Conservation (phyloP, 2,329 filamentous ascomycete species). For the Scytalidium sp. region DNA sequence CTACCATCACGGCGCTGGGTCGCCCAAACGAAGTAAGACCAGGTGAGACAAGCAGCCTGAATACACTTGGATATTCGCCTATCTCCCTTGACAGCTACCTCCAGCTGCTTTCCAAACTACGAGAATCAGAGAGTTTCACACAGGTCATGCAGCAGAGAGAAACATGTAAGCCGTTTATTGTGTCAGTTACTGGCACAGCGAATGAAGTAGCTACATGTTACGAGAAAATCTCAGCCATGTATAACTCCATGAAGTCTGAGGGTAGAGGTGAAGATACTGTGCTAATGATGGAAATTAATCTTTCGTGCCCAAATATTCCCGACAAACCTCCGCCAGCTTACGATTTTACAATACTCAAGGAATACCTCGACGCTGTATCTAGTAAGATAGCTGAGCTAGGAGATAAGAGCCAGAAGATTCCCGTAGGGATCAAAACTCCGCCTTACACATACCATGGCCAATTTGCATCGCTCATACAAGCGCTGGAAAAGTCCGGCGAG, state of each 20-base stretch:
- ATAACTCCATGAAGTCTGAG: slow-evolving; percentile 12
- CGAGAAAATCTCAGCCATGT: slow-evolving; percentile 3
- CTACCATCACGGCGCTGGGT: slow-evolving; percentile 10
- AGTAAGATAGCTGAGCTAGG: background rate
- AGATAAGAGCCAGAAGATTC: background rate
- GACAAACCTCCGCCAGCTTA: slow-evolving; percentile 70
- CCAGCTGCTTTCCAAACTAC: slow-evolving; percentile 47
- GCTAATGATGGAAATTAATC: slow-evolving; percentile 67
- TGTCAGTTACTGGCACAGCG: slow-evolving; percentile 67
- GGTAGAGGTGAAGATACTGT: slow-evolving; percentile 4
- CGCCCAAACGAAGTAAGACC: slow-evolving; percentile 9
- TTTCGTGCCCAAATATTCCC: slow-evolving; percentile 75
- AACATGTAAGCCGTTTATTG: slow-evolving; percentile 56
- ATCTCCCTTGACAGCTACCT: slow-evolving; percentile 58
- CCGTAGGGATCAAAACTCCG: slow-evolving; percentile 68
- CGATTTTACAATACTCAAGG: slow-evolving; percentile 42
- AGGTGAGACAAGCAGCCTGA: slow-evolving; percentile 48
- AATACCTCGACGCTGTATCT: slow-evolving; percentile 46
- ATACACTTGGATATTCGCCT: slow-evolving; percentile 74
- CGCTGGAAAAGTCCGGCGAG: slow-evolving; percentile 35
- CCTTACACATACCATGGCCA: slow-evolving; percentile 71
- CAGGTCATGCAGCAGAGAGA: slow-evolving; percentile 5
- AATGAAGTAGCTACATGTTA: slow-evolving; percentile 58
- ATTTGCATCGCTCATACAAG: slow-evolving; percentile 53
- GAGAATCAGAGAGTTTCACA: slow-evolving; percentile 16